phyloP scores from a whole-genome alignment of 1,284 basidiomycete genomes.

The Xerocomus amazonicus region DNA sequence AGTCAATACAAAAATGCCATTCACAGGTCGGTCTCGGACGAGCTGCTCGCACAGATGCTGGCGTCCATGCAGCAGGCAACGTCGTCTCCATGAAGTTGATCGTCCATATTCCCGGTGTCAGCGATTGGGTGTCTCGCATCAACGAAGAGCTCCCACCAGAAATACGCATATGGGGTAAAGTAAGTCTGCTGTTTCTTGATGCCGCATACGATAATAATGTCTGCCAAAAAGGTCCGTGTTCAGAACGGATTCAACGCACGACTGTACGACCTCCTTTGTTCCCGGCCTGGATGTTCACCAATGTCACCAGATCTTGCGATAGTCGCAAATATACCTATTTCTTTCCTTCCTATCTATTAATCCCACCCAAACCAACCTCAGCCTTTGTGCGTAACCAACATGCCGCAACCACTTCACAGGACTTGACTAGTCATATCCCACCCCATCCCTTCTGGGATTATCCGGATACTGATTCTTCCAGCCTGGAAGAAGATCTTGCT shows the following conservation, averaged over 20 bases:
- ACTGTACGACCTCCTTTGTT: slow-evolving; percentile 47
- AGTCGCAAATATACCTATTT: slow-evolving; percentile 97
- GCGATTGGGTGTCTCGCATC: slow-evolving; percentile 70
- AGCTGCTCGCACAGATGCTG: slow-evolving; percentile 94
- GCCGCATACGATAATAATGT: background rate
- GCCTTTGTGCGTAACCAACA: slow-evolving; percentile 49
- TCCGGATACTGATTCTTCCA: slow-evolving; percentile 36
- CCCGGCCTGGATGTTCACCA: slow-evolving; percentile 8
- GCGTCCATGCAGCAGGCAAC: slow-evolving; percentile 97
- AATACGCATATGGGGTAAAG: slow-evolving; percentile 91
- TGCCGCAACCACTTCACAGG: slow-evolving; percentile 13
- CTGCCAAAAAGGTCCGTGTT: slow-evolving; percentile 53
- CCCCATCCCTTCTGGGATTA: slow-evolving; percentile 48
- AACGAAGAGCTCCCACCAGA: slow-evolving; percentile 87
- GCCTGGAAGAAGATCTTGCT: slow-evolving; percentile 51
- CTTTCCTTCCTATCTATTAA: slow-evolving; percentile 90
- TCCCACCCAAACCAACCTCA: slow-evolving; percentile 84
- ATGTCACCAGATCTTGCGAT: slow-evolving; percentile 69
- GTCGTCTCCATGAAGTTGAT: slow-evolving; percentile 91
- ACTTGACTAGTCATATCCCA: slow-evolving; percentile 7
- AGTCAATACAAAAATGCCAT: background rate
- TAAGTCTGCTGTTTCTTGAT: slow-evolving; percentile 34
- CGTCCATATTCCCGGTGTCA: slow-evolving; percentile 65
- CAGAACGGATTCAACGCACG: slow-evolving; percentile 94
- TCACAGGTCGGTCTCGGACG: slow-evolving; percentile 77